Conservation (phyloP, 257 asterid species). For the Datura wrightii region DNA sequence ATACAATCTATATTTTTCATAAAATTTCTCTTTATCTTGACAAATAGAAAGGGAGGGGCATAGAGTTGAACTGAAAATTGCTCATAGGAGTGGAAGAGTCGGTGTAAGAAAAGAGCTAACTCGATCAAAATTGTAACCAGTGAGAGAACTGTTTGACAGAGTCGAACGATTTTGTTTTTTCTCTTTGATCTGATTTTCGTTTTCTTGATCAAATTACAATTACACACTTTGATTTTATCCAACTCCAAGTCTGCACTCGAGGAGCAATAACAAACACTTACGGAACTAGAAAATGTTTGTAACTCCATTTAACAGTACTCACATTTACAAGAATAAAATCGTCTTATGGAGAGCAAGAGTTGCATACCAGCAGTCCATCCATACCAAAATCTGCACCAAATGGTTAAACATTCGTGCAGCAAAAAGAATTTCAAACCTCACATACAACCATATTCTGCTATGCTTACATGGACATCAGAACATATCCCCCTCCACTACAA, state of each 20-base stretch:
- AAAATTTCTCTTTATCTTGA: too few species aligned
- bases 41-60: too few species aligned
- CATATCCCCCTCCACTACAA: not conserved
- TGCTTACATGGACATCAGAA: constrained; percentile 6
- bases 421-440: not conserved
- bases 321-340: not conserved
- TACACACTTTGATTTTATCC: not conserved
- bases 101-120: too few species aligned
- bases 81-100: too few species aligned
- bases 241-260: not conserved
- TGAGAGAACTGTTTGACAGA: too few species aligned
- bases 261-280: not conserved
- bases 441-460: constrained; percentile 9
- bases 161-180: too few species aligned
- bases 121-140: too few species aligned
- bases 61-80: too few species aligned
- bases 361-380: constrained; percentile 9
- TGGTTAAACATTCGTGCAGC: not conserved
- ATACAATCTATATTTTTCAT: too few species aligned
- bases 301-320: not conserved
- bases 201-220: too few species aligned
- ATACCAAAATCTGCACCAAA: not conserved
- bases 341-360: not conserved
- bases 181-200: too few species aligned
- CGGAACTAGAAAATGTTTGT: not conserved